Base-by-base conservation (phyloP, 73 alveolate genomes). In the Vitrella brassicaformis region DNA sequence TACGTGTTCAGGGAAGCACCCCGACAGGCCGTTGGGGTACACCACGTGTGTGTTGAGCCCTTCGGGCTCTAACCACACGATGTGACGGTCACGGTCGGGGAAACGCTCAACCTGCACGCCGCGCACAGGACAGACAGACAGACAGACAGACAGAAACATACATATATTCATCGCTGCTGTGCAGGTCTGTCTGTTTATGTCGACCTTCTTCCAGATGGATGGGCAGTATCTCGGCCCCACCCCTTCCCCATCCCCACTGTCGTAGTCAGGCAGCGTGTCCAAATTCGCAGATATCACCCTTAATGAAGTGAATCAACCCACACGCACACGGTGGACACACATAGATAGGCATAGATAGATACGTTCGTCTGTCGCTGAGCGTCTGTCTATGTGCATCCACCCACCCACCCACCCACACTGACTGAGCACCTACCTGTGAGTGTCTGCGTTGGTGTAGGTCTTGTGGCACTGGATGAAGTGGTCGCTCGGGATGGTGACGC, bases 141-240 rank as follows among this genome's bases (percentile, higher is more conserved):
- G n/a, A n/a, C n/a, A n/a, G n/a, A n/a, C n/a, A n/a, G n/a, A n/a
- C n/a, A n/a, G n/a, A n/a, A n/a, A n/a, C n/a, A n/a, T n/a, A n/a
- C n/a, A n/a, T n/a, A n/a, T n/a, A n/a, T n/a, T n/a, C n/a, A n/a
- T n/a, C n/a, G n/a, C n/a, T n/a, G n/a, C n/a, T n/a, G n/a, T n/a
- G n/a, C n/a, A n/a, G n/a, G n/a, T n/a, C n/a, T n/a, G n/a, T n/a
- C n/a, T n/a, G n/a, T n/a, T n/a, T n/a, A n/a, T n/a, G n/a, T n/a
- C n/a, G n/a, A 81, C 65, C 68, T 87, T 87, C 29, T 68, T 73
- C 80, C 85, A 90, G 0, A 87, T 79, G 19, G 90, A 74, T 0
- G 89, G 90, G 67, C 94, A 87, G 70, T 87, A 84, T 28, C 94
- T 72, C 22, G 94, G 94, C 22, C 91, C 91, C 25, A 86, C 79